Percentiles rank a stretch among this genome's conserved stretches.
These are phyloP conservation scores for Ramaria sp. DNA, from an alignment of 768 basidiomycete genomes.

Conservation along the genomic window DNA sequence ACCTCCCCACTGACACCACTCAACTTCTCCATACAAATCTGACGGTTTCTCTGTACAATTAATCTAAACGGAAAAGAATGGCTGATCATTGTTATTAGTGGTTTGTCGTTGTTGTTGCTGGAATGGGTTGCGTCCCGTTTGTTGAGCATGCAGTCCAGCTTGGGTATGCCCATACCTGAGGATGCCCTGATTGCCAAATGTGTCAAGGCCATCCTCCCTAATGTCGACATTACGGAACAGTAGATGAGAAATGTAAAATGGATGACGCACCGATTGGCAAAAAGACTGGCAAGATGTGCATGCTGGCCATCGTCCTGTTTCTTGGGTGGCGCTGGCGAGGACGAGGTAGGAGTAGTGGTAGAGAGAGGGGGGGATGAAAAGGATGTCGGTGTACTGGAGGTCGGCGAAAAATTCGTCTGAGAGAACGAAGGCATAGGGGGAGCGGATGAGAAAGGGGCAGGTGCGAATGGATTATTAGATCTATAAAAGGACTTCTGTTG, in stretches of 20 bases:
- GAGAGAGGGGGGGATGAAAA: constrained; percentile 28
- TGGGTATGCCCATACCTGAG: constrained; percentile 60
- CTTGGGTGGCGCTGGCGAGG: constrained; percentile 20
- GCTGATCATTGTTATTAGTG: constrained; percentile 43
- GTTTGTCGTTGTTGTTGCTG: constrained; percentile 40
- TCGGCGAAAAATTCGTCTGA: constrained; percentile 15
- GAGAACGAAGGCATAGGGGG: constrained; percentile 16
- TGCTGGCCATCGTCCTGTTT: constrained; percentile 58
- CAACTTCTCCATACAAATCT: background rate
- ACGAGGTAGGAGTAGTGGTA: constrained; percentile 24
- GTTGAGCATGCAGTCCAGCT: constrained; percentile 38
- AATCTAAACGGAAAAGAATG: constrained; percentile 64
- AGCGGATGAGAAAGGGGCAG: constrained; percentile 20
- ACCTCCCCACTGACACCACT: background rate
- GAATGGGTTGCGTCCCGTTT: constrained; percentile 52
- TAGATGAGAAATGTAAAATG: background rate
- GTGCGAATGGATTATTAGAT: constrained; percentile 93
- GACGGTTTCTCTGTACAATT: background rate
- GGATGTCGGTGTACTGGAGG: constrained; percentile 10
- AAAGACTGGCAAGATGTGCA: constrained; percentile 62
- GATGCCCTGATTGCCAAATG: constrained; percentile 83
- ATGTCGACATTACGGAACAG: background rate
- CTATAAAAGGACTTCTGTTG: constrained; percentile 29
- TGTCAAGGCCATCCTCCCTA: constrained; percentile 83
- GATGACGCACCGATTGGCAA: constrained; percentile 50